Evolutionary conservation across 129 eudicot genomes (phyloP).

Genomic region (Flaveria ramosissima): DNA sequence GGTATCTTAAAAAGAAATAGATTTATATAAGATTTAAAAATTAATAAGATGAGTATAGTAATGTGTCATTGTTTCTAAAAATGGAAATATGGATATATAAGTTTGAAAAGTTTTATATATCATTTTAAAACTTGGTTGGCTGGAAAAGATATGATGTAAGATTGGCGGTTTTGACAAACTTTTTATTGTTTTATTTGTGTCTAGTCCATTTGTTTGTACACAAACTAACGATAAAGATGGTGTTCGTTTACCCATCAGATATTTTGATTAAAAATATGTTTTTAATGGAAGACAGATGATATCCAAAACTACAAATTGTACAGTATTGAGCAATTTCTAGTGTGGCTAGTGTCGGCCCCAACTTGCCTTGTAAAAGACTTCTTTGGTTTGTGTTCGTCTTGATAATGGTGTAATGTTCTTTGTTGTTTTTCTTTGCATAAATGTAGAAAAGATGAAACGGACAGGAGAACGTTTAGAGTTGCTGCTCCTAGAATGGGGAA

Average conservation of each 20-base stretch:
- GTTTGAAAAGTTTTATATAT: neutral
- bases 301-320: neutral
- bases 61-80: neutral
- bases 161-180: neutral
- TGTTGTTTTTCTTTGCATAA: neutral
- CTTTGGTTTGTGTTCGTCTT: too few relatives aligned
- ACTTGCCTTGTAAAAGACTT: too few relatives aligned
- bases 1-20: neutral
- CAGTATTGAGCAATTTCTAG: neutral
- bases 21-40: neutral
- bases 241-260: neutral
- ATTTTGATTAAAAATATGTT: neutral
- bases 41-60: neutral
- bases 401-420: too few relatives aligned
- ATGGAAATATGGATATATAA: neutral
- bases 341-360: too few relatives aligned
- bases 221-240: neutral
- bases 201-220: neutral
- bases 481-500: constrained; percentile 87
- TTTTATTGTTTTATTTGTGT: neutral
- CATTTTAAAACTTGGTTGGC: neutral
- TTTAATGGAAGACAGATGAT: neutral
- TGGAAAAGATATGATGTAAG: neutral
- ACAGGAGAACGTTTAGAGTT: constrained; percentile 40
- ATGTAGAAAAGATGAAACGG: constrained; percentile 52